These are phyloP conservation scores for Flaveria brownii DNA, from an alignment of 129 eudicot genomes.

Conservation along the genomic window DNA sequence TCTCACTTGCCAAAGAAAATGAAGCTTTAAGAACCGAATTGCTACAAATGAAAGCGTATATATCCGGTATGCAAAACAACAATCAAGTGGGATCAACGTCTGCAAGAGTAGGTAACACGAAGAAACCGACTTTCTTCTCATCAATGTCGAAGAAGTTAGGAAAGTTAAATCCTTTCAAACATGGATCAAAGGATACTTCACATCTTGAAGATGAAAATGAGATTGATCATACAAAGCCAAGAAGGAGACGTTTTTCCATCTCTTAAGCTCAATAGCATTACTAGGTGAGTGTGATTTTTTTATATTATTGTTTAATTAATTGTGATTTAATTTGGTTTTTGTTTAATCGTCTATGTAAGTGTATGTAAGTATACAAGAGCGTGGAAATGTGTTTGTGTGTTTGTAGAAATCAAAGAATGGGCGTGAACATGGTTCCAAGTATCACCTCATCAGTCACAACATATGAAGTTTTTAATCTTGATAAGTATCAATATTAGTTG, in stretches of 20 bases:
- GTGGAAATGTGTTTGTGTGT: conserved; percentile 33
- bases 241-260: conserved; percentile 78
- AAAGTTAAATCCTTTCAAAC: conserved; percentile 81
- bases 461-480: no score
- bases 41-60: conserved; percentile 83
- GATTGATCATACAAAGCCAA: conserved; percentile 72
- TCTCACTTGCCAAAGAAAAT: conserved; percentile 74
- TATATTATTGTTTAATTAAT: neutral
- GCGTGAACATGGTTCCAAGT: no score
- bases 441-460: no score
- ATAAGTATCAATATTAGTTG: no score
- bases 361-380: conserved; percentile 30
- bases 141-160: conserved; percentile 88
- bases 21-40: conserved; percentile 75
- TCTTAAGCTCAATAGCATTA: conserved; percentile 38
- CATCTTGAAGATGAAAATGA: conserved; percentile 63
- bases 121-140: conserved; percentile 67
- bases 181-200: conserved; percentile 87
- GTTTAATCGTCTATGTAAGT: neutral
- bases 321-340: neutral
- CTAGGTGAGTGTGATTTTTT: conserved; percentile 32
- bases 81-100: conserved; percentile 43
- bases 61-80: conserved; percentile 59
- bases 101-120: conserved; percentile 25
- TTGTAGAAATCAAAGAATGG: no score